These are phyloP conservation scores for Beauveria asiatica DNA, from an alignment of 2,329 filamentous ascomycete genomes.

Conservation along the genomic window DNA sequence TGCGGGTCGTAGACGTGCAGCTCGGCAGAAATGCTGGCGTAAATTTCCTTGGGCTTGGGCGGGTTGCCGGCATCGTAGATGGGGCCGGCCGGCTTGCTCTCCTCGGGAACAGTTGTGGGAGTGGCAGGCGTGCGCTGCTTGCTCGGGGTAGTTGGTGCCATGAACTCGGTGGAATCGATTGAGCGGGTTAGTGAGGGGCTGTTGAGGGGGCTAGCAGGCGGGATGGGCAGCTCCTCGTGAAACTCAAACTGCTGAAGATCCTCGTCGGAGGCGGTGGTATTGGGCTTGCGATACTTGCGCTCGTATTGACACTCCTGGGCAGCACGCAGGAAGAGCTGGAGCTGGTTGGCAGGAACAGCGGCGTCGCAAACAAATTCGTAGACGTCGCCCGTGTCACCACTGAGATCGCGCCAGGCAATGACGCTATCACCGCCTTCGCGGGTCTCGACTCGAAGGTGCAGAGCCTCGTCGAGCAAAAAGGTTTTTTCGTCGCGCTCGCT, in stretches of 20 bases:
- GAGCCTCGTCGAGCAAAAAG: constrained; percentile 85
- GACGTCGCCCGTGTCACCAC: constrained; percentile 87
- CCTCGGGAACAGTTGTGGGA: constrained; percentile 20
- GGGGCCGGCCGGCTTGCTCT: constrained; percentile 22
- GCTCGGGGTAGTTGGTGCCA: constrained; percentile 36
- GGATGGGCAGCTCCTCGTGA: constrained; percentile 52
- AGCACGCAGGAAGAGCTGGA: constrained; percentile 71
- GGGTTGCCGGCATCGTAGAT: constrained; percentile 25
- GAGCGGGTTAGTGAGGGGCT: constrained; percentile 48
- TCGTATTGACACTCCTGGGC: constrained; percentile 96
- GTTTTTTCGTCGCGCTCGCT: constrained; percentile 93
- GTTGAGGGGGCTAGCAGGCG: constrained; percentile 53
- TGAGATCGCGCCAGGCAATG: constrained; percentile 89
- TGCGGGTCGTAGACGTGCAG: constrained; percentile 90
- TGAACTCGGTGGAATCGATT: constrained; percentile 49
- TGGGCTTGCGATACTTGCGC: constrained; percentile 76
- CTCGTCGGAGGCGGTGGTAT: constrained; percentile 69
- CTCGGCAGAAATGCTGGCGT: constrained; percentile 70
- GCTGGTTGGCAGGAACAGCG: constrained; percentile 59
- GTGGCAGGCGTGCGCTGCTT: constrained; percentile 38
- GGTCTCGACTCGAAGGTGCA: constrained; percentile 79
- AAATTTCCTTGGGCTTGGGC: constrained; percentile 62
- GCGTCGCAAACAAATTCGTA: constrained; percentile 95
- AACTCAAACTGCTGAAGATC: constrained; percentile 83
- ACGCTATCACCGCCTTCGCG: constrained; percentile 75